Evolutionary conservation across 2,329 filamentous ascomycete species (phyloP), one percentile per base, ranked within the genome.

Genomic region (Nannizziopsis arthrosporioides): DNA sequence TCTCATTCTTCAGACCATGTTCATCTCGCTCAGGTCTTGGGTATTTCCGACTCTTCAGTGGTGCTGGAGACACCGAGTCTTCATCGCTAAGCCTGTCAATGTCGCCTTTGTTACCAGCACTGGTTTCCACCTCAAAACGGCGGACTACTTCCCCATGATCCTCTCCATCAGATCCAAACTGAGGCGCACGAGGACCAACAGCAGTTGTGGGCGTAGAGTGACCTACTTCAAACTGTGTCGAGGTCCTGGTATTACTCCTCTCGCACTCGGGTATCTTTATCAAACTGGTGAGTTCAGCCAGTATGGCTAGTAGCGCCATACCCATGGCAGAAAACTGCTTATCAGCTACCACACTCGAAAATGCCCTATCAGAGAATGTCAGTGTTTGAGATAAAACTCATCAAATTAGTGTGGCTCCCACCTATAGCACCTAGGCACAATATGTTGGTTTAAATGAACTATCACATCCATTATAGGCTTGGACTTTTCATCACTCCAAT

Each of bases 281-380:
- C 3, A 38, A 5, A n/a, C 31, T 66, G 51, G 75, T 65, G 17
- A 82, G 64, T 52, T 77, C 76, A 3, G 81, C 80, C 50, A 89
- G 66, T 1, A 77, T 66, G 15, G 76, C 79, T 40, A 89, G 61
- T 8, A 90, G 72, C 53, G 85, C 72, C 15, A 87, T 68, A 3
- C 85, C 85, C 2, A 90, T 70, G 3, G 79, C 71, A 2, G 84
- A 78, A 63, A 85, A 85, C 58, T 87, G 84, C 31, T 75, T 77
- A 62, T 89, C 84, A 14, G 81, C 80, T 2, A 82, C 68, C 37
- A 90, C 67, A 53, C 81, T 81, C 1, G 80, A 80, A 61, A 90
- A 89, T 9, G 62, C 64, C 5, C 67, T 69, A 47, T 14, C 4
- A n/a, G 17, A 34, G 14, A 10, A 18, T 22, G 18, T 22, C 3